A percentile compares a stretch with the other conserved stretches of the same genome.
Evolutionary conservation across 2,329 filamentous ascomycete genomes (phyloP).

Genomic region (Neopestalotiopsis sp.): DNA sequence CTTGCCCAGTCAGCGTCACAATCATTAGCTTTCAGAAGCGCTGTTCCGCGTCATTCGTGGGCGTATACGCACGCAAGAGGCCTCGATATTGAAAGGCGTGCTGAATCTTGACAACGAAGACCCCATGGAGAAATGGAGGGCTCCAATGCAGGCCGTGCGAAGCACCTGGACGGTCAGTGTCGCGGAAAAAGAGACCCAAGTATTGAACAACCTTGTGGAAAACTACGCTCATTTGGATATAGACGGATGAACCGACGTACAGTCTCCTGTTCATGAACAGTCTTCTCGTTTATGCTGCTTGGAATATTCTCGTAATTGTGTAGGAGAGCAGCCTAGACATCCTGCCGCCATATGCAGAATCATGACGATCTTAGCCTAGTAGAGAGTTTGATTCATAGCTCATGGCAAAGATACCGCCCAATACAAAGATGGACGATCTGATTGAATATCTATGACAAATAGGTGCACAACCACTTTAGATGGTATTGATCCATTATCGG

Average conservation of each 20-base stretch:
- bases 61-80: slow-evolving; percentile 32
- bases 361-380: too few relatives aligned
- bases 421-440: too few relatives aligned
- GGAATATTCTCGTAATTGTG: neutral
- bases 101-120: slow-evolving; percentile 7
- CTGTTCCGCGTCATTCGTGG: slow-evolving; percentile 41
- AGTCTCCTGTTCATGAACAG: neutral
- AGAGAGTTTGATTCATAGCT: too few relatives aligned
- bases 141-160: slow-evolving; percentile 16
- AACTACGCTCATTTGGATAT: slow-evolving; percentile 16
- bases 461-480: too few relatives aligned
- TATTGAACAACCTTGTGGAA: slow-evolving; percentile 15
- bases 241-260: neutral
- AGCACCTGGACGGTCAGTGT: slow-evolving; percentile 14
- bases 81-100: slow-evolving; percentile 3
- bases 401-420: too few relatives aligned
- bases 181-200: slow-evolving; percentile 4
- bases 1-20: slow-evolving; percentile 38
- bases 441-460: too few relatives aligned
- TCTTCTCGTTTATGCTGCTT: neutral
- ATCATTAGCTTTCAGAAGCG: slow-evolving; percentile 40
- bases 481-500: too few relatives aligned
- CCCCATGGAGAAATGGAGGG: neutral
- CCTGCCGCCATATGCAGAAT: too few relatives aligned
- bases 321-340: neutral